Percentiles rank a stretch among this genome's conserved stretches.
Evolutionary conservation across 2,329 filamentous ascomycete species (phyloP).

Genomic region (Penicillium sp.): DNA sequence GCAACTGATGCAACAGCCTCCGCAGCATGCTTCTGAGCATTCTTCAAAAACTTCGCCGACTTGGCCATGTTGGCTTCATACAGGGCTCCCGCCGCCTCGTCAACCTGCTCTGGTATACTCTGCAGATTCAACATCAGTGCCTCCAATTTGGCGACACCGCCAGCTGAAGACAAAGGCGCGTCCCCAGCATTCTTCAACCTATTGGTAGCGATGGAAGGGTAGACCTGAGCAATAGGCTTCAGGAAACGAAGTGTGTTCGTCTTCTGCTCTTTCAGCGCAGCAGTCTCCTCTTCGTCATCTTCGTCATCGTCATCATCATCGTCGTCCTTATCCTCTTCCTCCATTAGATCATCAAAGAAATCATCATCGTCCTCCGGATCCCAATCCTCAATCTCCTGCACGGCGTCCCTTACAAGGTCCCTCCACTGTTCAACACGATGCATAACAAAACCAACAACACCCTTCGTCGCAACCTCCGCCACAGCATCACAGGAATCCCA

Average conservation of each 20-base stretch:
- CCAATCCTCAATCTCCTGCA: slow-evolving; percentile 87
- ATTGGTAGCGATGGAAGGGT: slow-evolving; percentile 43
- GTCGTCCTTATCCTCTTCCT: slow-evolving; percentile 20
- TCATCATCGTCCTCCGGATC: slow-evolving; percentile 65
- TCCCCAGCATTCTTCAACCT: slow-evolving; percentile 37
- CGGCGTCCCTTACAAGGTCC: slow-evolving; percentile 74
- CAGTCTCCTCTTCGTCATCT: slow-evolving; percentile 29
- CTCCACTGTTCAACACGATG: slow-evolving; percentile 70
- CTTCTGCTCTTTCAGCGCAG: slow-evolving; percentile 41
- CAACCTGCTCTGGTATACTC: slow-evolving; percentile 41
- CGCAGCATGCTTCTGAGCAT: slow-evolving; percentile 50
- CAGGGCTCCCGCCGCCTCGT: slow-evolving; percentile 47
- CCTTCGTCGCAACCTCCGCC: slow-evolving; percentile 60
- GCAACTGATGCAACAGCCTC: slow-evolving; percentile 68
- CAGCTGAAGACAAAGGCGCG: slow-evolving; percentile 12
- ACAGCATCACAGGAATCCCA: slow-evolving; percentile 82
- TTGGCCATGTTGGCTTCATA: slow-evolving; percentile 42
- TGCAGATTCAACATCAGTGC: slow-evolving; percentile 33
- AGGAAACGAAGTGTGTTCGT: slow-evolving; percentile 43
- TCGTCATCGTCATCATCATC: slow-evolving; percentile 17
- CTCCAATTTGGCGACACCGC: slow-evolving; percentile 33
- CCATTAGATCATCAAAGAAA: slow-evolving; percentile 40
- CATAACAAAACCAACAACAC: slow-evolving; percentile 68
- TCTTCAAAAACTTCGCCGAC: slow-evolving; percentile 31
- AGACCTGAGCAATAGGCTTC: slow-evolving; percentile 44